Base-by-base conservation (phyloP, 345 rosid species). In the Eucalyptus leucophloia region DNA sequence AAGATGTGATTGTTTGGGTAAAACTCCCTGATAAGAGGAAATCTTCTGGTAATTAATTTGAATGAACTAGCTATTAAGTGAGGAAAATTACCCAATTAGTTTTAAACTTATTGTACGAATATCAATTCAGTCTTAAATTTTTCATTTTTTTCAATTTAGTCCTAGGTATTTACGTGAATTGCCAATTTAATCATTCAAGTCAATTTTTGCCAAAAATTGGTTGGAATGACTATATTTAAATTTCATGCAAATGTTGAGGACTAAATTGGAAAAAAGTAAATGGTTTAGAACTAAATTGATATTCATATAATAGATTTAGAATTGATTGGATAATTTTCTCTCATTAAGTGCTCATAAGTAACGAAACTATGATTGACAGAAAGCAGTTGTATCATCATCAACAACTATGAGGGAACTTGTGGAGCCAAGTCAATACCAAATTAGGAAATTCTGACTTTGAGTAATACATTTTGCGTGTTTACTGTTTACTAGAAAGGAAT, bases 111-210 rank as follows among this genome's bases (percentile, higher is more conserved):
- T 49, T 15, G 3, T 49, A 49, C 3, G 2, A 15, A 49, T 49
- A 1, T 0, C 18, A 49, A 49, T 49, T 49, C 7, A 49, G 0
- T 49, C 51, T 49, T 49, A 49, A 49, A 49, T 0, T 49, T 49
- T 15, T 49, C 16, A 12, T 28, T 60, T 60, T 11, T 60, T 60
- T 60, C 32, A 28, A 60, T 60, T 5, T 5, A 60, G 67, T 28
- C 16, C 0, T 12, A 47, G 49, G 49, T 47, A 0, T 47, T 47
- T 47, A 47, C 0, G 49, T 1, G 1, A 47, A 47, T 47, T 47
- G 10, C 12, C 49, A 47, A 47, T 47, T 47, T 47, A 47, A 47
- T 47, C 49, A 47, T 47, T 47, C 49, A 0, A 47, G 1, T 47
- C 49, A 47, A 47, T 47, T 47, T 47, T 47, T 0, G 12, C 49